Percentiles rank a stretch among this genome's conserved stretches.
Conservation (phyloP, 257 asterid species). For the Ajuga chamaepitys region DNA sequence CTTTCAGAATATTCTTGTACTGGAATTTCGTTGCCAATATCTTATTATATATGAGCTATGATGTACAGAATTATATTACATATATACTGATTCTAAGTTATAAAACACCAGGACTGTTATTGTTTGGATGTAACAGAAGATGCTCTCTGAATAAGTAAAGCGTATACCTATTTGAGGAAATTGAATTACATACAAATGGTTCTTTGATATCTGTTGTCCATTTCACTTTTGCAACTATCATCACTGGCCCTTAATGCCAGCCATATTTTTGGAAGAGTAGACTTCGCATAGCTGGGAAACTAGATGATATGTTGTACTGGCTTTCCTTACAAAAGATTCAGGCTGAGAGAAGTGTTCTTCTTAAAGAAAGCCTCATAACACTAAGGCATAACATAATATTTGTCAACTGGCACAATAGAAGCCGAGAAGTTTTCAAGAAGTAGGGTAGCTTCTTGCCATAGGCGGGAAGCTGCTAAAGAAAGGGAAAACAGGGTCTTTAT, state of each 20-base stretch:
- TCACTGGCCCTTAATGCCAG: neutral
- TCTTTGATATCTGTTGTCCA: neutral
- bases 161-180: too few species aligned
- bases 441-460: neutral
- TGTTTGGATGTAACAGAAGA: neutral
- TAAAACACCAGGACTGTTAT: neutral
- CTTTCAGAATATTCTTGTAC: neutral
- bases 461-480: constrained; percentile 4
- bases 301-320: neutral
- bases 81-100: too few species aligned
- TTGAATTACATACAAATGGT: too few species aligned
- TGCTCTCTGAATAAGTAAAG: neutral
- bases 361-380: neutral
- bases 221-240: neutral
- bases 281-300: neutral
- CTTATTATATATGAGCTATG: too few species aligned
- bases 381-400: neutral
- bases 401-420: neutral
- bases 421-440: neutral
- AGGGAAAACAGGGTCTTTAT: neutral
- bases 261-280: neutral
- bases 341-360: neutral
- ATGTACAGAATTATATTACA: too few species aligned
- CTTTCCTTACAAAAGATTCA: neutral
- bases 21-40: too few species aligned